Evolutionary conservation across 2,329 filamentous ascomycete species (phyloP), one percentile per base, ranked within the genome.

Genomic region (Cladosporium sp.): DNA sequence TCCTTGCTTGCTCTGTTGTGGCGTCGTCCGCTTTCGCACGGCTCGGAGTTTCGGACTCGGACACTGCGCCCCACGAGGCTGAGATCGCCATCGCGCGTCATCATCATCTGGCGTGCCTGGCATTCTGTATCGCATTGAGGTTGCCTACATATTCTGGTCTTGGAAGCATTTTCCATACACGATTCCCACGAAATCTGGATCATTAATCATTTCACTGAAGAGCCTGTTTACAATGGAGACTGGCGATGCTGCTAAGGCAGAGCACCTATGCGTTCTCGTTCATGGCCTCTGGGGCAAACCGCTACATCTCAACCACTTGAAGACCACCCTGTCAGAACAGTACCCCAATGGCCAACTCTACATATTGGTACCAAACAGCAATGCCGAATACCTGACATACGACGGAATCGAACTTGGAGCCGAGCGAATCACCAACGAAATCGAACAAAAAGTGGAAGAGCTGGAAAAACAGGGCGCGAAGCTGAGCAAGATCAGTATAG

Each of bases 261-360:
- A 88, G 63, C 89, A 92, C 71, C 83, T 93, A 61, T 88, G 86
- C 67, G 87, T 93, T 40, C 78, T 93, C 44, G 85, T 91, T 53
- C 89, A 93, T 70, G 89, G 75, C 75, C 79, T 92, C 63, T 93
- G 90, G 90, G 90, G 90, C 19, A 90, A 90, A 62, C 90, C 90
- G 1, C 78, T 78, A 48, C 89, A 94, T 72, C 82, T 93, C 73
- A 78, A 78, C 60, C 85, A 83, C 57, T 78, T 93, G 59, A 86
- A 86, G 58, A 84, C 85, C 61, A 78, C 81, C 8, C 75, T 94
- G 7, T 83, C 85, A 60, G 79, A 80, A 24, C 76, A 81, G 59
- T 79, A 88, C 67, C 70, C 84, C 1, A 77, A 81, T 62, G 85
- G 89, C 59, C 74, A 81, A 62, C 76, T 93, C 19, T 83, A 91